Percentiles rank a stretch among this genome's conserved stretches.
Conservation (phyloP, 495 filamentous ascomycete species). For the Lentithecium fluviatile region DNA sequence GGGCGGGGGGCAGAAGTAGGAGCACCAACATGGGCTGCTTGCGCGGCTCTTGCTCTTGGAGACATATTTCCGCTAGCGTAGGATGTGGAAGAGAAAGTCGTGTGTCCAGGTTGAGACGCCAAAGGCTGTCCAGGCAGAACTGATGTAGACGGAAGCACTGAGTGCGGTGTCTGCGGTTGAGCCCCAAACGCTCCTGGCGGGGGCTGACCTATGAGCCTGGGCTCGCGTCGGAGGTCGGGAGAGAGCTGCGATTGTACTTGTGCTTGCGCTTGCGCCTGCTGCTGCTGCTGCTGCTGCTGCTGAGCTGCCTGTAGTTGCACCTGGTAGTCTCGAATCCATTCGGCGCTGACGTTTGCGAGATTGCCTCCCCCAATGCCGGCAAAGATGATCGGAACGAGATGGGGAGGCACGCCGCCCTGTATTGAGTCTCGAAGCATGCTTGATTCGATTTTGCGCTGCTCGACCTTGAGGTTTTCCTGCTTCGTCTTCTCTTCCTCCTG, state of each 20-base stretch:
- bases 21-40: constrained; percentile 40
- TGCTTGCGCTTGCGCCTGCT: constrained; percentile 41
- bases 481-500: constrained; percentile 89
- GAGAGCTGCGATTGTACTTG: constrained; percentile 29
- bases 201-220: constrained; percentile 42
- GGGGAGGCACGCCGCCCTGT: constrained; percentile 75
- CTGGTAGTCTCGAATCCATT: constrained; percentile 72
- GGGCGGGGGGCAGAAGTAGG: constrained; percentile 41
- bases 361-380: constrained; percentile 73
- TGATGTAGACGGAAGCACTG: constrained; percentile 25
- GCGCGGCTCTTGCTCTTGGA: constrained; percentile 40
- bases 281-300: constrained; percentile 52
- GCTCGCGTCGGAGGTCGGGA: constrained; percentile 49
- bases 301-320: constrained; percentile 46
- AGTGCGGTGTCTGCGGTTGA: constrained; percentile 32
- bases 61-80: constrained; percentile 35
- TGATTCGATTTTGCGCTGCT: constrained; percentile 80
- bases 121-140: constrained; percentile 36
- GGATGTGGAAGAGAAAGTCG: constrained; percentile 21
- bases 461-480: constrained; percentile 83
- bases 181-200: constrained; percentile 32
- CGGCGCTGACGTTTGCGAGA: constrained; percentile 58
- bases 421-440: constrained; percentile 81
- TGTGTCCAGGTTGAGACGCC: constrained; percentile 22
- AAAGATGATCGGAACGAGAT: constrained; percentile 87